These are phyloP conservation scores for Amylostereum chailletii DNA, from an alignment of 1,284 basidiomycete genomes.

Conservation along the genomic window DNA sequence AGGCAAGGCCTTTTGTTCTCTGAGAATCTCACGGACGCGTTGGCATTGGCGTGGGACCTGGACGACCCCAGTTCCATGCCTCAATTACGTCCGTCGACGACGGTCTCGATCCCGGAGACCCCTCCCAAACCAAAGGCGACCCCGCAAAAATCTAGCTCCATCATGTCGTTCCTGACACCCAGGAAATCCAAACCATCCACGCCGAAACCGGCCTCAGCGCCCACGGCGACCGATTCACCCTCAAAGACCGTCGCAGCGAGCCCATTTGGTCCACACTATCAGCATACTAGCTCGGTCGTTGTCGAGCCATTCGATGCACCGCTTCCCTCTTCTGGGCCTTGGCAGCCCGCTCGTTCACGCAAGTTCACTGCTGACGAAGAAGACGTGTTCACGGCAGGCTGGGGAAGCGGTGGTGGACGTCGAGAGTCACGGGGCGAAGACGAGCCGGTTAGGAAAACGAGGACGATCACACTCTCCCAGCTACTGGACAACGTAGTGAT, in stretches of 20 bases:
- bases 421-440: slow-evolving; percentile 16
- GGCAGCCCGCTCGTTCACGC: slow-evolving; percentile 46
- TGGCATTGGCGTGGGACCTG: slow-evolving; percentile 65
- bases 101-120: slow-evolving; percentile 15
- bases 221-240: slow-evolving; percentile 34
- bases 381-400: slow-evolving; percentile 55
- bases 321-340: slow-evolving; percentile 47
- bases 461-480: slow-evolving; percentile 67
- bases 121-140: slow-evolving; percentile 45
- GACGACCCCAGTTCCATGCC: slow-evolving; percentile 16
- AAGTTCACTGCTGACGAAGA: slow-evolving; percentile 54
- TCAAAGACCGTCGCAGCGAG: slow-evolving; percentile 52
- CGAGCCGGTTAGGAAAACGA: slow-evolving; percentile 22
- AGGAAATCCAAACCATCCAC: slow-evolving; percentile 46
- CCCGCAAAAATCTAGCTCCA: slow-evolving; percentile 39
- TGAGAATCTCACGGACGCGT: slow-evolving; percentile 87
- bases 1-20: slow-evolving; percentile 86
- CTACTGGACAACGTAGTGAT: slow-evolving; percentile 93
- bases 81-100: slow-evolving; percentile 11
- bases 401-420: slow-evolving; percentile 36
- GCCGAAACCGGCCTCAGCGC: slow-evolving; percentile 20
- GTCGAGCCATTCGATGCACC: slow-evolving; percentile 69
- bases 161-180: slow-evolving; percentile 75
- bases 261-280: slow-evolving; percentile 83
- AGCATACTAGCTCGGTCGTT: slow-evolving; percentile 61